A percentile compares a stretch with the other conserved stretches of the same genome.
phyloP scores from a whole-genome alignment of 768 basidiomycete species.

The Rhizopogon sp. region DNA sequence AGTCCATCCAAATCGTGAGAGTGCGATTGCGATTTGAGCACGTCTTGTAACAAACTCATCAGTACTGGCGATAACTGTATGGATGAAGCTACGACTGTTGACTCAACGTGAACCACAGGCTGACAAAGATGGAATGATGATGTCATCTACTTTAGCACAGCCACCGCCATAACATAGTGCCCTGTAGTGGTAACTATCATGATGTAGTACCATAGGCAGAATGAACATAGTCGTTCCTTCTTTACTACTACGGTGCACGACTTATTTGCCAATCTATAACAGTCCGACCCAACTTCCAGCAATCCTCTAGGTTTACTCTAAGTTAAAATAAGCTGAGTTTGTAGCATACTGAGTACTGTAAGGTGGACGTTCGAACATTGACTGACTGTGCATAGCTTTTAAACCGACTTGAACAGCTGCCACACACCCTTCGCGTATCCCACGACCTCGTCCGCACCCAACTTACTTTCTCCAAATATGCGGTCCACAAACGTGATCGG shows the following conservation, averaged over 20 bases:
- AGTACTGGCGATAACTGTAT: constrained; percentile 9
- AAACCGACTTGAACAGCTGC: constrained; percentile 71
- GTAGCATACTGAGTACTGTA: no score
- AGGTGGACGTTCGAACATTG: no score
- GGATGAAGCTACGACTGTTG: constrained; percentile 2
- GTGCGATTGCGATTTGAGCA: constrained; percentile 50
- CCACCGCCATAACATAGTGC: not conserved
- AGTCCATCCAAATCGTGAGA: constrained; percentile 13
- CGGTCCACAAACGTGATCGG: constrained; percentile 95
- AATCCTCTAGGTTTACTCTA: no score
- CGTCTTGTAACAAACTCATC: constrained; percentile 67
- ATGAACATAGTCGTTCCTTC: no score
- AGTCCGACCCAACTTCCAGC: no score
- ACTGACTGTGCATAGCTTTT: constrained; percentile 7
- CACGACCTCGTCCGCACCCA: constrained; percentile 85
- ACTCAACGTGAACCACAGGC: not conserved
- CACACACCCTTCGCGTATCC: constrained; percentile 85
- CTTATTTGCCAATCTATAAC: no score
- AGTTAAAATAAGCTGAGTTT: no score
- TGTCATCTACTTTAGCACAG: constrained; percentile 2
- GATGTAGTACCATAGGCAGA: no score
- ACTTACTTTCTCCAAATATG: constrained; percentile 90
- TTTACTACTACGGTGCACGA: no score
- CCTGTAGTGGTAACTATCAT: no score
- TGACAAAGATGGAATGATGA: constrained; percentile 4